These are phyloP conservation scores for Fragaria vesca DNA, from an alignment of 306 rosid genomes.

Conservation along the genomic window DNA sequence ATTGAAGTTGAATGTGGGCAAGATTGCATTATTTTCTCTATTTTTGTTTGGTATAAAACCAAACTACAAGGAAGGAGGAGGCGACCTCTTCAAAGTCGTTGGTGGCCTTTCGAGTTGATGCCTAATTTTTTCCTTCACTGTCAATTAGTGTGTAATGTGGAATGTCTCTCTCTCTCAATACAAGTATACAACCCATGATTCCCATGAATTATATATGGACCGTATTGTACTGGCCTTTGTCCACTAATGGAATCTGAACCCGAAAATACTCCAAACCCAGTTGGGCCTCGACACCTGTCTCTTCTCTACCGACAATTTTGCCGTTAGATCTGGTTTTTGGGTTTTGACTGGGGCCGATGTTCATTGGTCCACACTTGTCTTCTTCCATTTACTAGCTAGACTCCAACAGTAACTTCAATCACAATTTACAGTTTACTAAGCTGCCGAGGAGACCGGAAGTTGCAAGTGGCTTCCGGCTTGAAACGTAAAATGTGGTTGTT, in stretches of 20 bases:
- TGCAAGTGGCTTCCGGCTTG: neutral
- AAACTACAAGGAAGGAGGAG: neutral
- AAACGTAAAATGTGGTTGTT: too few relatives aligned
- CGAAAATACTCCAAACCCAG: neutral
- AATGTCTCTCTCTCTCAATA: too few relatives aligned
- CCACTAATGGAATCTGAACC: neutral
- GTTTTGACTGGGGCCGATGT: neutral
- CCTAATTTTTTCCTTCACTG: neutral
- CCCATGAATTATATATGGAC: neutral
- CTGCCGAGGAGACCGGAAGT: neutral
- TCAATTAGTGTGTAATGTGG: neutral
- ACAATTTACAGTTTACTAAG: neutral
- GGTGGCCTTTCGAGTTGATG: neutral
- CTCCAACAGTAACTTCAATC: neutral
- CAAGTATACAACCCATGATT: too few relatives aligned
- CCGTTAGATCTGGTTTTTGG: neutral
- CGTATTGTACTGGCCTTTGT: neutral
- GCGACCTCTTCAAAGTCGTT: constrained; percentile 24
- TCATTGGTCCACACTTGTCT: neutral
- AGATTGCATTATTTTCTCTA: neutral
- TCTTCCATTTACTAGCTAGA: neutral
- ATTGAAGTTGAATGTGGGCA: neutral
- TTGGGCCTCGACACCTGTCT: neutral
- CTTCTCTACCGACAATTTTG: neutral
- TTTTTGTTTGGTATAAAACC: neutral